Conservation (phyloP, 2,329 filamentous ascomycete species). For the Nannizziopsis arthrosporioides region DNA sequence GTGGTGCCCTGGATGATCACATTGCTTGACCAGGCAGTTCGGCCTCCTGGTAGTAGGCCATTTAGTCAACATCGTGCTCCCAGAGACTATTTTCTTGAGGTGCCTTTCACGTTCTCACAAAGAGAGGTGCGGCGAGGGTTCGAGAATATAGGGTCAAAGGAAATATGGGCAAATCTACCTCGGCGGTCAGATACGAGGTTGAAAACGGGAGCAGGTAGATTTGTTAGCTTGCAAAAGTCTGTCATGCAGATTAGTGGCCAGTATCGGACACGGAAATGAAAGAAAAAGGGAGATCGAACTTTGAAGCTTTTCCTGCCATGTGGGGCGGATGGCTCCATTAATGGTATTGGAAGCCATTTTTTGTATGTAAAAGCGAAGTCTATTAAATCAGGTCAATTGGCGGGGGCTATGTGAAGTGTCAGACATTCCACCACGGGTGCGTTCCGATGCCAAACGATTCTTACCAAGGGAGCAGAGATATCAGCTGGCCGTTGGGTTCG, state of each 20-base stretch:
- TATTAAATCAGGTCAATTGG: slow-evolving; percentile 2
- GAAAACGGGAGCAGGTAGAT: slow-evolving; percentile 48
- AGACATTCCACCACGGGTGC: not conserved
- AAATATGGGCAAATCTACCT: slow-evolving; percentile 39
- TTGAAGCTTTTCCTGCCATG: slow-evolving; percentile 49
- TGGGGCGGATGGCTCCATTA: slow-evolving; percentile 19
- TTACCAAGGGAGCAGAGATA: no score
- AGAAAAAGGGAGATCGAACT: slow-evolving; percentile 31
- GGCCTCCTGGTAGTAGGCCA: slow-evolving; percentile 32
- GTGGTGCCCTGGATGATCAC: slow-evolving; percentile 58
- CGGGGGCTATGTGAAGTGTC: not conserved
- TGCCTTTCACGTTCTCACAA: slow-evolving; percentile 13
- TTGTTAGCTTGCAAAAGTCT: slow-evolving; percentile 49
- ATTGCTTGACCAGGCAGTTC: slow-evolving; percentile 78
- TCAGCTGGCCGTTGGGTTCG: no score
- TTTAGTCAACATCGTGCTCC: slow-evolving; percentile 4
- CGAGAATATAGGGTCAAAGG: not conserved
- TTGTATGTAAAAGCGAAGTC: not conserved
- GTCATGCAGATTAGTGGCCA: slow-evolving; percentile 12
- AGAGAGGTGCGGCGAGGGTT: slow-evolving; percentile 14
- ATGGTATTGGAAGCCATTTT: slow-evolving; percentile 17
- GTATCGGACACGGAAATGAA: slow-evolving; percentile 9
- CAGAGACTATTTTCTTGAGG: slow-evolving; percentile 10
- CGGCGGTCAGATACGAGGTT: slow-evolving; percentile 63
- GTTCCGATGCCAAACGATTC: no score